phyloP scores from a whole-genome alignment of 1,284 basidiomycete genomes.

The Pseudomicrostroma phylloplanum region DNA sequence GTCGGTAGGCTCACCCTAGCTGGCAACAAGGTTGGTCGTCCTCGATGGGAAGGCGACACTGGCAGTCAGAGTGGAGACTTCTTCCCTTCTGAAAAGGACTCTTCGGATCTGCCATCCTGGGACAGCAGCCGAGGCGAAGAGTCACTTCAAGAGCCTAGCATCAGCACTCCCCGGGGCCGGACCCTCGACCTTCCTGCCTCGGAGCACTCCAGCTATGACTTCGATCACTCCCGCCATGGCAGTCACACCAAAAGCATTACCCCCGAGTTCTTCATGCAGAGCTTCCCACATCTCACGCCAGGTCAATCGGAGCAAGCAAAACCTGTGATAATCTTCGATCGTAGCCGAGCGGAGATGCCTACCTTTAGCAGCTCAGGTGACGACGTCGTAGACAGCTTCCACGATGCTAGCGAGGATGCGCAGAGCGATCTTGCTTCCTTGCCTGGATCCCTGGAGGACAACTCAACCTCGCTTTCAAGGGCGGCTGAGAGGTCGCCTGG shows the following conservation, averaged over 20 bases:
- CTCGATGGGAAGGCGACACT: neutral
- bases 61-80: neutral
- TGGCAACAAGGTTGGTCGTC: neutral
- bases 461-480: neutral
- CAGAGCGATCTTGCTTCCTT: neutral
- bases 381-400: neutral
- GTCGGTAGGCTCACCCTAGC: neutral
- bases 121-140: neutral
- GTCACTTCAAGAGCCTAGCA: neutral
- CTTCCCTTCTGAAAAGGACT: neutral
- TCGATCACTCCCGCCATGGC: constrained; percentile 1
- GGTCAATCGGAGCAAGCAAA: neutral
- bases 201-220: too few species aligned
- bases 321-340: too few species aligned
- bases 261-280: constrained; percentile 2
- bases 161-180: neutral
- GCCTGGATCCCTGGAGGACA: neutral
- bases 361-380: neutral
- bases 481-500: too few species aligned
- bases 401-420: neutral
- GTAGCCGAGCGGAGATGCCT: too few species aligned
- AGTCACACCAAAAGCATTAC: neutral
- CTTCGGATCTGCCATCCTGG: neutral
- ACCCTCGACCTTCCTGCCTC: neutral
- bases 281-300: neutral